Evolutionary conservation across 202 grass and related monocot species (phyloP).

Genomic region (Eragrostis tef): DNA sequence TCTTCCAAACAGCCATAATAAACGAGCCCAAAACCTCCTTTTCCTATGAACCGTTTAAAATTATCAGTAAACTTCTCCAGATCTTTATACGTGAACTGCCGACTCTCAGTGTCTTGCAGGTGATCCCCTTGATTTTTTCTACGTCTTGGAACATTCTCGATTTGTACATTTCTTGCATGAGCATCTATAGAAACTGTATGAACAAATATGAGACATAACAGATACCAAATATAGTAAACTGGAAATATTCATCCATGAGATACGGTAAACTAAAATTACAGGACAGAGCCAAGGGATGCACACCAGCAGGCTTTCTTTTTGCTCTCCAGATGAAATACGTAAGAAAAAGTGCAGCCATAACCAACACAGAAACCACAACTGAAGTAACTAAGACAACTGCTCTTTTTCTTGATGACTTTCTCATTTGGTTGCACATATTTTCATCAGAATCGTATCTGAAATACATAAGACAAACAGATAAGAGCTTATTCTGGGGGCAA

Average conservation of each 20-base stretch:
- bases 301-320: conserved; percentile 29
- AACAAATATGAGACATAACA: not conserved
- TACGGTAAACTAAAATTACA: not conserved
- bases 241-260: not conserved
- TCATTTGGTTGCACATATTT: not conserved
- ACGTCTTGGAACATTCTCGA: not conserved
- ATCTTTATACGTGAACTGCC: conserved; percentile 26
- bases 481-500: not conserved
- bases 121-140: not conserved
- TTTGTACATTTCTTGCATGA: not conserved
- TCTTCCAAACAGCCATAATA: conserved; percentile 52
- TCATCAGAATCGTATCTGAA: not conserved
- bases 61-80: conserved; percentile 48
- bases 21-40: conserved; percentile 57
- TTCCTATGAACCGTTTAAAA: conserved; percentile 42
- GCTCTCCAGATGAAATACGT: conserved; percentile 16
- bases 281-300: not conserved
- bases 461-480: not conserved
- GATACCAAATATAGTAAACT: not conserved
- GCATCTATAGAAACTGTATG: not conserved
- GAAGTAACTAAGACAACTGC: not conserved
- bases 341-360: conserved; percentile 15
- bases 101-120: conserved; percentile 8
- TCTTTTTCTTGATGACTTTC: not conserved
- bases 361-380: conserved; percentile 3